Evolutionary conservation across 202 grass and related monocot genomes (phyloP).

Genomic region (Brachypodium distachyon): DNA sequence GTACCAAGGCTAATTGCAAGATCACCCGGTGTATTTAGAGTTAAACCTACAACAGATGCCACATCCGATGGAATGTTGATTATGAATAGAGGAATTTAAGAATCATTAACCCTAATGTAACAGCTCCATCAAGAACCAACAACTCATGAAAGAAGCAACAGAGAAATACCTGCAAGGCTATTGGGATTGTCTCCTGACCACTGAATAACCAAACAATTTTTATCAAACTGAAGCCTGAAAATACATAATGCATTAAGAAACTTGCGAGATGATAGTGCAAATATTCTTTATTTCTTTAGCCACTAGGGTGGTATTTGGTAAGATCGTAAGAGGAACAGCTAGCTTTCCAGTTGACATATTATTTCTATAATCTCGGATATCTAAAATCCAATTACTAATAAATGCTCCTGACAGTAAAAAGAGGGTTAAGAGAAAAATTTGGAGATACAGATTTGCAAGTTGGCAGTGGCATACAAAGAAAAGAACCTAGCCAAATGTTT

Average conservation of each 20-base stretch:
- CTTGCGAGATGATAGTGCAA: not conserved
- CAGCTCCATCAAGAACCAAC: not conserved
- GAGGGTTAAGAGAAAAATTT: not conserved
- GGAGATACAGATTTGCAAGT: not conserved
- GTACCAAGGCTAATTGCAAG: conserved; percentile 97
- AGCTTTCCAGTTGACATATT: not conserved
- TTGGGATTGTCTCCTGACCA: conserved; percentile 98
- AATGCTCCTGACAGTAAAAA: not conserved
- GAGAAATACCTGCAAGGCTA: conserved; percentile 76
- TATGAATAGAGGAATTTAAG: not conserved
- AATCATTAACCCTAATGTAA: not conserved
- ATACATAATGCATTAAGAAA: not conserved
- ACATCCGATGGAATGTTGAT: not conserved
- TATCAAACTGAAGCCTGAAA: conserved; percentile 74
- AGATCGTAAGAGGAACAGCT: not conserved
- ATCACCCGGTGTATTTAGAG: conserved; percentile 85
- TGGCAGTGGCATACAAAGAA: not conserved
- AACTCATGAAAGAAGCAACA: not conserved
- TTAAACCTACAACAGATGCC: conserved; percentile 59
- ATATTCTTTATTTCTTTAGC: not conserved
- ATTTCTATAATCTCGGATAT: not conserved
- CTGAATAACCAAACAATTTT: conserved; percentile 73
- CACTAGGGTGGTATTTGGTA: not conserved
- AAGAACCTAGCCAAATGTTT: not conserved
- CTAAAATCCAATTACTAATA: not conserved